Evolutionary conservation across 2,329 filamentous ascomycete genomes (phyloP).

Genomic region (Fusarium sp.): DNA sequence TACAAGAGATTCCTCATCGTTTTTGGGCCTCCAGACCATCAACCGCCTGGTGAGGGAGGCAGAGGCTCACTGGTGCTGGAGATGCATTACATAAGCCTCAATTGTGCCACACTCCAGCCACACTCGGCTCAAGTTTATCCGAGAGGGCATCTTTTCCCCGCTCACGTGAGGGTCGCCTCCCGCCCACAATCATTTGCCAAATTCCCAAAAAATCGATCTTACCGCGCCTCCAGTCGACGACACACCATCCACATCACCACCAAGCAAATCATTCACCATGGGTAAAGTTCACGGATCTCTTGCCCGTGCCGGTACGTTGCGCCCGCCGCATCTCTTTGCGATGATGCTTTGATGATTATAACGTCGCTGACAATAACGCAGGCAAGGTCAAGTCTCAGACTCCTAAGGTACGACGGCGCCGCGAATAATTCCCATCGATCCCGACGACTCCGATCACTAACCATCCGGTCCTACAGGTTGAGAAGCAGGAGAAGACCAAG

Average conservation of each 20-base stretch:
- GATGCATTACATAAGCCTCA: slow-evolving; percentile 16
- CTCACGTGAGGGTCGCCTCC: slow-evolving; percentile 53
- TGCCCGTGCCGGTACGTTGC: slow-evolving; percentile 77
- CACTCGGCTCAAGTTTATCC: slow-evolving; percentile 46
- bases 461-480: slow-evolving; percentile 68
- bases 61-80: background rate
- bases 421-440: slow-evolving; percentile 34
- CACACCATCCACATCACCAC: slow-evolving; percentile 53
- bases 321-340: slow-evolving; percentile 21
- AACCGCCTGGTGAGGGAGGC: background rate
- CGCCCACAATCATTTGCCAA: slow-evolving; percentile 55
- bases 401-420: slow-evolving; percentile 76
- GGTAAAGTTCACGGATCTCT: slow-evolving; percentile 95
- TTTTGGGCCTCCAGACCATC: background rate
- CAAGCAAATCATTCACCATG: slow-evolving; percentile 70
- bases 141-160: slow-evolving; percentile 48
- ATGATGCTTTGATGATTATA: slow-evolving; percentile 4
- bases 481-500: slow-evolving; percentile 96
- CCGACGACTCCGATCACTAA: slow-evolving; percentile 48
- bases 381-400: slow-evolving; percentile 99
- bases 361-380: slow-evolving; percentile 70
- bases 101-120: background rate
- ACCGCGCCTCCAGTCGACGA: slow-evolving; percentile 43
- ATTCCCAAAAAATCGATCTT: slow-evolving; percentile 51
- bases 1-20: background rate